Evolutionary conservation across 2,329 filamentous ascomycete genomes (phyloP), one percentile per base, ranked within the genome.

Genomic region (Claviceps fusiformis): DNA sequence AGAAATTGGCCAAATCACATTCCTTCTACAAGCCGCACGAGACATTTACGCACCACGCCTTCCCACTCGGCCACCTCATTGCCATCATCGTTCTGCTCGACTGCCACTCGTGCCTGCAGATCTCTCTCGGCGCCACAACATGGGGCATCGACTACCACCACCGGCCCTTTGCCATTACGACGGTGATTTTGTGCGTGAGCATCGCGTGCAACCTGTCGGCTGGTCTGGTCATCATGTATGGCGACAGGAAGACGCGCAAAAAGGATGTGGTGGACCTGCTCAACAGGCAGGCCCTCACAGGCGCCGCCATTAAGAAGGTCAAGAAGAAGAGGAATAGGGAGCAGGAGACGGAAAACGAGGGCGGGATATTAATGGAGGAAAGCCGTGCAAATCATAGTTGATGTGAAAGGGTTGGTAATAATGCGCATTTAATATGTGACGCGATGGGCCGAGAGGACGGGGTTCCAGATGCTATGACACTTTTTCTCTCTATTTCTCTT

Each of bases 11-110:
- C 64, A 89, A 86, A 61, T 89, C 85, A 0, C 89, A 95, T 67
- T 90, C 86, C 6, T 95, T 92, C 68, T 95, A 95, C 75, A 91
- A 91, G 63, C 88, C 89, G 0, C 86, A 95, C 67, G 89, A 95
- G 69, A 95, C 89, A 0, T 75, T 81, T 39, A 95, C 89, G 0
- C 89, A 95, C 65, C 77, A 82, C 64, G 85, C 89, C 0, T 95
- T 95, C 58, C 87, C 89, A 0, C 73, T 91, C 1, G 77, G 79
- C 37, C 75, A 89, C 6, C 81, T 95, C 37, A 77, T 93, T 43
- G 82, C 86, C 56, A 83, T 92, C 56, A 85, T 92, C n/a, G 75
- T 88, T 7, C 73, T 95, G 2, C 76, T 93, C 3, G 89, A 95
- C 67, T 84, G 79, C 58, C 89, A 95, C 70, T 89, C 85, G 5